phyloP scores from a whole-genome alignment of 2,329 filamentous ascomycete species.

The Venturia pyrina region DNA sequence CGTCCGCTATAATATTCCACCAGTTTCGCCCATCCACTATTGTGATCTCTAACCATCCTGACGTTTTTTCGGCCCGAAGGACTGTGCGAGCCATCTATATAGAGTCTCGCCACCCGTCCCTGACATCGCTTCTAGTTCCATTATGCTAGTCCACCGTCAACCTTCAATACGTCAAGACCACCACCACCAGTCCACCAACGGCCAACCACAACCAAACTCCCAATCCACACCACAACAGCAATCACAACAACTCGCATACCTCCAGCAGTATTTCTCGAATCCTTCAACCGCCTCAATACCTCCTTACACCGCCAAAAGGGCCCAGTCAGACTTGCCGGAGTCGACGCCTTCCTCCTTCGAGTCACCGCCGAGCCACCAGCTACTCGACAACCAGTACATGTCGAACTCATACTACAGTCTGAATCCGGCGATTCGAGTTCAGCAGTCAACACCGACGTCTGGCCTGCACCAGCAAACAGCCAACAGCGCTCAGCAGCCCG shows the following conservation, averaged over 20 bases:
- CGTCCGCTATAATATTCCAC: background rate
- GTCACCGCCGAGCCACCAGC: background rate
- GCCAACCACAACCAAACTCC: background rate
- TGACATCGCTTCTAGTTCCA: background rate
- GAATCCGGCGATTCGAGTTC: conserved; percentile 29
- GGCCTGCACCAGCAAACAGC: conserved; percentile 19
- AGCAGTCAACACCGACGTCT: conserved; percentile 30
- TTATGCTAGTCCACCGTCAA: conserved; percentile 1
- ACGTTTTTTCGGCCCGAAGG: background rate
- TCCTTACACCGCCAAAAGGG: background rate
- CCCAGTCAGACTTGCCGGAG: background rate
- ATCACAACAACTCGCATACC: background rate
- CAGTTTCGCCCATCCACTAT: background rate
- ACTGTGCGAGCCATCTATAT: background rate
- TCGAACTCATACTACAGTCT: conserved; percentile 19
- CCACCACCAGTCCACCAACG: background rate
- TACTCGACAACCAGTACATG: conserved; percentile 10
- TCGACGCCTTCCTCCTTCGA: conserved; percentile 5
- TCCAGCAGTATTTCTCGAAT: background rate
- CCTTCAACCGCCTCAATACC: background rate
- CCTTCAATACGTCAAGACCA: conserved; percentile 2
- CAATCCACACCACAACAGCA: background rate
- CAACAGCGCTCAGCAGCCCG: conserved; percentile 15
- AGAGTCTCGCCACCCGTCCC: conserved; percentile 5
- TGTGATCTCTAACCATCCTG: conserved; percentile 1